These are phyloP conservation scores for Erysimum pusillum DNA, from an alignment of 441 rosid species.

Conservation along the genomic window DNA sequence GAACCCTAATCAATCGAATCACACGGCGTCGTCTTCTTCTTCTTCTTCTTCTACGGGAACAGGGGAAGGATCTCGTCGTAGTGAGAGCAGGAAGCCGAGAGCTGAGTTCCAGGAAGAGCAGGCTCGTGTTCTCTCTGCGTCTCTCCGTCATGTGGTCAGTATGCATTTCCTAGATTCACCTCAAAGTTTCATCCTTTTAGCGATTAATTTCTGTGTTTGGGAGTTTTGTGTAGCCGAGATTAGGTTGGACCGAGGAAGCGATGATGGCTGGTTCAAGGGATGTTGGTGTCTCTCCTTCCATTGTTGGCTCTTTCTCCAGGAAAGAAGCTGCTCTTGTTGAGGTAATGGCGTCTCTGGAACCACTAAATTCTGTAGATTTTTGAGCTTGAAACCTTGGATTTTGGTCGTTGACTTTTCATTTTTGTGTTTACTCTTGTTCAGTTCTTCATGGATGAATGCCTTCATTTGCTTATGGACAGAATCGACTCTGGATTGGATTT, in stretches of 20 bases:
- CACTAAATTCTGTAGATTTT: neutral
- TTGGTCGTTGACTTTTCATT: constrained; percentile 23
- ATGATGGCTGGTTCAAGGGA: constrained; percentile 94
- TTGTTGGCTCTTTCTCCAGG: constrained; percentile 80
- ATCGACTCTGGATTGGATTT: constrained; percentile 72
- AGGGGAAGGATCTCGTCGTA: constrained; percentile 50
- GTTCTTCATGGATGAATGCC: constrained; percentile 94
- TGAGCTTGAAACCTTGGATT: neutral
- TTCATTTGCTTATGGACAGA: constrained; percentile 74
- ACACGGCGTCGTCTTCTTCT: constrained; percentile 47
- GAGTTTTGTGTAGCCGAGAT: constrained; percentile 52
- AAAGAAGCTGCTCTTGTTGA: constrained; percentile 90
- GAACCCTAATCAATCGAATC: constrained; percentile 49
- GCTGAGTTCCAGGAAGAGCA: constrained; percentile 78
- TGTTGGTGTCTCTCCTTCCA: constrained; percentile 82
- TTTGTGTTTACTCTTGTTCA: constrained; percentile 45
- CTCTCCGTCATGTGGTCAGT: constrained; percentile 85
- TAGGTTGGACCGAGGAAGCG: constrained; percentile 90
- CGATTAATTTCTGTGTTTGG: neutral
- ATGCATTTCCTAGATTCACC: neutral
- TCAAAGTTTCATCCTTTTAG: constrained; percentile 9
- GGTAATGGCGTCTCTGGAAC: constrained; percentile 50
- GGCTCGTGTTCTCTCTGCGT: constrained; percentile 77
- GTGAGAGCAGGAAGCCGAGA: constrained; percentile 57
- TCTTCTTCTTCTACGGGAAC: constrained; percentile 48